Evolutionary conservation across 331 rosid genomes (phyloP), one percentile per base, ranked within the genome.

Genomic region (Pyrus hybrid): DNA sequence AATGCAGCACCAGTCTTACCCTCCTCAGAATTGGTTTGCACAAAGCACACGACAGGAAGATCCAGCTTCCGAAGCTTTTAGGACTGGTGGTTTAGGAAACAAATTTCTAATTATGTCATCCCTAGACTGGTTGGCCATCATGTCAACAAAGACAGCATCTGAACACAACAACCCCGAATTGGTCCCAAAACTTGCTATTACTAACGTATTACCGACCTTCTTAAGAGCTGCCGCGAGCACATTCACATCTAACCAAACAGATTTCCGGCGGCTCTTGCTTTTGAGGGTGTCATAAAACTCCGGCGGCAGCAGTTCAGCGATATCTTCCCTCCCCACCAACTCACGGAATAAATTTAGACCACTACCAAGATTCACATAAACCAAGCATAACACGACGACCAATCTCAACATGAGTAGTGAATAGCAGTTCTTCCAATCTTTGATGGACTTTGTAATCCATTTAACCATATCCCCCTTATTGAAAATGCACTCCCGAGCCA

Each of bases 191-290:
- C 74, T 83, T 20, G 79, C 93, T 78, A 87, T 68, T 10, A 90
- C 88, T 73, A 93, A 77, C n/a, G 89, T 85, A 73, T 93, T 83
- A 58, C 56, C 83, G 63, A 87, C 74, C 73, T 57, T 43, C 71
- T 77, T 76, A 74, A 93, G 87, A 53, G 91, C 92, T 79, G 76
- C 65, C 11, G 91, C 91, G 49, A 86, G 58, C 63, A 66, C 86
- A 45, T 65, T 76, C n/a, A 73, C 25, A n/a, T 67, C 20, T 13
- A 37, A 11, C 45, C 3, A n/a, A 16, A 18, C 16, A 72, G 20
- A 62, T 5, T 33, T 5, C 41, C 2, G 66, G 3, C 61, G 33
- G 53, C 18, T 62, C 35, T 57, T 56, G 41, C 80, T 45, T 17
- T 4, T 4, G 65, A 92, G 71, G 47, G 77, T 66, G 17, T 79